Conservation (phyloP, 768 basidiomycete genomes). For the Psilocybe cyanescens region DNA sequence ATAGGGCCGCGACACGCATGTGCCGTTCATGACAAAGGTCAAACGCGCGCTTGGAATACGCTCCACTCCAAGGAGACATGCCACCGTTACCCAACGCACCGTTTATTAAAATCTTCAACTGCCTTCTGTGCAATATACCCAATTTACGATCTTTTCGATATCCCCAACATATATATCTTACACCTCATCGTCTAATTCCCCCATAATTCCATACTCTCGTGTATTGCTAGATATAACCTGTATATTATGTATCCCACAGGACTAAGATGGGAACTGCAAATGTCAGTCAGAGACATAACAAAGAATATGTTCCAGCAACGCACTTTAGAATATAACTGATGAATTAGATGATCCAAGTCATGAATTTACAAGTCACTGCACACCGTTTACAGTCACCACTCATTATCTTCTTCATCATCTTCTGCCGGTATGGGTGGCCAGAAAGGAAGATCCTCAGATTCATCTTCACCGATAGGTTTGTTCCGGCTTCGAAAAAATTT, state of each 20-base stretch:
- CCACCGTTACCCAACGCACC: not conserved
- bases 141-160: not conserved
- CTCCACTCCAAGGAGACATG: constrained; percentile 37
- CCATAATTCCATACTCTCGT: not conserved
- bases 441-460: constrained; percentile 28
- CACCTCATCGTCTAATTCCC: not conserved
- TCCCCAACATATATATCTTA: not conserved
- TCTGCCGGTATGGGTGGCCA: constrained; percentile 43
- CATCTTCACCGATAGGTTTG: constrained; percentile 12
- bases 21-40: constrained; percentile 54
- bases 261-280: not conserved
- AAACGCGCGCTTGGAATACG: constrained; percentile 56
- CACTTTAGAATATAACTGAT: not conserved
- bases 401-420: constrained; percentile 33
- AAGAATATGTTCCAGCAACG: not conserved
- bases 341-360: too few relatives aligned
- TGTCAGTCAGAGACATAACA: not conserved
- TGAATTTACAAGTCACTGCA: not conserved
- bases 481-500: constrained; percentile 19
- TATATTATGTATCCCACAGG: not conserved
- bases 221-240: not conserved
- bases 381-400: constrained; percentile 19
- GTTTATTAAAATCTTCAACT: constrained; percentile 3
- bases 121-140: not conserved
- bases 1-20: constrained; percentile 43